These are phyloP conservation scores for Musa acuminata DNA, from an alignment of 176 grass and related monocot genomes.

Conservation along the genomic window DNA sequence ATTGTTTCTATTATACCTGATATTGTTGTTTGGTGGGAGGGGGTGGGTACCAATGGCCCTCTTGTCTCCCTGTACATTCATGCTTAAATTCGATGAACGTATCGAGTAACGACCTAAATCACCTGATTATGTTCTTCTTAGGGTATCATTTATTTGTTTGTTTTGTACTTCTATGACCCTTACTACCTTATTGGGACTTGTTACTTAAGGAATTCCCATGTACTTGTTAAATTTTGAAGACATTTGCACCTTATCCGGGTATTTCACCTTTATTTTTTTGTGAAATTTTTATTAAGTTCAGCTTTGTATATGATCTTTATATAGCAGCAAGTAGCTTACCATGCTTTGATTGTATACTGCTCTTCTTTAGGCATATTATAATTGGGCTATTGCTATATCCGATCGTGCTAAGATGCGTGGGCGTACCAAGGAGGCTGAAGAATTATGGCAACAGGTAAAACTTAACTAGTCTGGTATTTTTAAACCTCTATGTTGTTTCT, in stretches of 20 bases:
- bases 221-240: neutral
- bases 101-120: no score
- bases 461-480: conserved; percentile 13
- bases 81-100: neutral
- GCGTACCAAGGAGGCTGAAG: conserved; percentile 97
- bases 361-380: conserved; percentile 85
- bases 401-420: conserved; percentile 97
- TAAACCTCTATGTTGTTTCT: conserved; percentile 2
- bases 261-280: neutral
- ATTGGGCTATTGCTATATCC: conserved; percentile 99
- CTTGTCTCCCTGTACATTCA: neutral
- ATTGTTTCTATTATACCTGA: neutral
- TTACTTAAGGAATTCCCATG: neutral
- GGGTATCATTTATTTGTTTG: neutral
- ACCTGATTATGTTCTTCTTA: neutral
- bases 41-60: neutral
- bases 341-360: neutral
- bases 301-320: neutral
- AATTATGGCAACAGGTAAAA: conserved; percentile 93
- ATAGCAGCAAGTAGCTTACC: neutral
- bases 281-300: no score
- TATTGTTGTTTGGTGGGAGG: neutral
- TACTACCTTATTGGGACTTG: neutral
- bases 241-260: neutral
- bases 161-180: neutral